Evolutionary conservation across 2,329 filamentous ascomycete genomes (phyloP).

Genomic region (Stylonectria norvegica): DNA sequence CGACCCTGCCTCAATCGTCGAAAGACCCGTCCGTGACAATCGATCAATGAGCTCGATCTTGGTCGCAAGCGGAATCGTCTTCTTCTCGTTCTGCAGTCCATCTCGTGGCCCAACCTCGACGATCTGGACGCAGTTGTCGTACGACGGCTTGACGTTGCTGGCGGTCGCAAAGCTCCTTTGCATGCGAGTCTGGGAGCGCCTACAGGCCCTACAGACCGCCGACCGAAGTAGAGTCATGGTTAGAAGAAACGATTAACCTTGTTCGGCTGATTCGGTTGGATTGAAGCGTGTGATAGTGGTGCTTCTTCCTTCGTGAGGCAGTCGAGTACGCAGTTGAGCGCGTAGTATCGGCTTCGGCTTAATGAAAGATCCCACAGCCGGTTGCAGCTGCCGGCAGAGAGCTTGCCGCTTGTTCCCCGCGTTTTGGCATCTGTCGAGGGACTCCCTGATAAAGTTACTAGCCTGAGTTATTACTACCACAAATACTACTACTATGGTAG

Average conservation of each 20-base stretch:
- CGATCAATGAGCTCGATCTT: slow-evolving; percentile 74
- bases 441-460: no score
- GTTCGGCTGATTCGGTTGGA: not conserved
- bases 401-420: not conserved
- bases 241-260: not conserved
- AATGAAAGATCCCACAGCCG: no score
- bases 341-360: no score
- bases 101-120: slow-evolving; percentile 84
- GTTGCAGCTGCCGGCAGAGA: no score
- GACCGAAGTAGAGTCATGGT: slow-evolving; percentile 37
- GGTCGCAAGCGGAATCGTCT: slow-evolving; percentile 63
- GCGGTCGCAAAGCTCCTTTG: slow-evolving; percentile 42
- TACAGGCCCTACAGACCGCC: slow-evolving; percentile 38
- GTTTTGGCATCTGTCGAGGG: no score
- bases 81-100: slow-evolving; percentile 83
- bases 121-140: slow-evolving; percentile 54
- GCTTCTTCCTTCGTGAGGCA: no score
- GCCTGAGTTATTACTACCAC: no score
- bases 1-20: slow-evolving; percentile 74
- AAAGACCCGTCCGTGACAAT: slow-evolving; percentile 64
- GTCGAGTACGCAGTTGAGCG: no score
- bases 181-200: slow-evolving; percentile 30
- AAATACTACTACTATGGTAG: no score
- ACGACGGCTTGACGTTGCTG: slow-evolving; percentile 23
- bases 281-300: not conserved